Conservation (phyloP, 208 protist species). For the Acanthamoeba triangularis region DNA sequence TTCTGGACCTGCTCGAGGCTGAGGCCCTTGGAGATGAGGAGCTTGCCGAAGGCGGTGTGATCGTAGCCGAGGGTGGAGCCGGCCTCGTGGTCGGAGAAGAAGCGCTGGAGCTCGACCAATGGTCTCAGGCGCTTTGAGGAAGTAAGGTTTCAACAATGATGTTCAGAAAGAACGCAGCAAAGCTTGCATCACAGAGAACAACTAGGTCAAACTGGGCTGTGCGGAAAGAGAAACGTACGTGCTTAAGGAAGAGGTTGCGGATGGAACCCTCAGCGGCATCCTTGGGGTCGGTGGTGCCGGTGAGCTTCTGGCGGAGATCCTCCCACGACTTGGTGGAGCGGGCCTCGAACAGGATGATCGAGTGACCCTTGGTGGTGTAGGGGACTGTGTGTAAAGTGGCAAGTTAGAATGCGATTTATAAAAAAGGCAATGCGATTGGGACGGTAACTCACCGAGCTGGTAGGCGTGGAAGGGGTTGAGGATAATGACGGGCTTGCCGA, state of each 20-base stretch:
- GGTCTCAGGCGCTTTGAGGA: slow-evolving; percentile 71
- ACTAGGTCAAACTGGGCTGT: neutral
- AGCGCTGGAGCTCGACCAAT: slow-evolving; percentile 74
- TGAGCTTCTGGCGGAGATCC: slow-evolving; percentile 75
- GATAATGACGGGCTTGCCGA: slow-evolving; percentile 76
- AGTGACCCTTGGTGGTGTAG: slow-evolving; percentile 78
- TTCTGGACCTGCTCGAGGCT: slow-evolving; percentile 62
- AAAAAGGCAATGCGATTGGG: neutral
- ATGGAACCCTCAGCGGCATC: slow-evolving; percentile 75
- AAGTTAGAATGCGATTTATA: neutral
- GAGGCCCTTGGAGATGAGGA: slow-evolving; percentile 76
- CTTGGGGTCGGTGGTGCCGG: slow-evolving; percentile 74
- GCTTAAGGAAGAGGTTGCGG: slow-evolving; percentile 73
- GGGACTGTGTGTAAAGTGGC: slow-evolving; percentile 7
- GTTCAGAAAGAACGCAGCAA: slow-evolving; percentile 71
- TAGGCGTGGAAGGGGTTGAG: slow-evolving; percentile 80
- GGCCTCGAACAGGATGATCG: slow-evolving; percentile 77
- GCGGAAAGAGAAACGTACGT: slow-evolving; percentile 20
- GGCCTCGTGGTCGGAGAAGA: slow-evolving; percentile 76
- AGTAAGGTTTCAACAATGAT: slow-evolving; percentile 27
- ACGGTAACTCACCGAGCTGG: slow-evolving; percentile 36
- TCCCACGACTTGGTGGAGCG: slow-evolving; percentile 76
- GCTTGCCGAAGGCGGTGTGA: slow-evolving; percentile 69
- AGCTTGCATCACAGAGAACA: slow-evolving; percentile 59
- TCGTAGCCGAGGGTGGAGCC: slow-evolving; percentile 65